phyloP scores from a whole-genome alignment of 164 flowering plant genomes.

The Macadamia integrifolia region DNA sequence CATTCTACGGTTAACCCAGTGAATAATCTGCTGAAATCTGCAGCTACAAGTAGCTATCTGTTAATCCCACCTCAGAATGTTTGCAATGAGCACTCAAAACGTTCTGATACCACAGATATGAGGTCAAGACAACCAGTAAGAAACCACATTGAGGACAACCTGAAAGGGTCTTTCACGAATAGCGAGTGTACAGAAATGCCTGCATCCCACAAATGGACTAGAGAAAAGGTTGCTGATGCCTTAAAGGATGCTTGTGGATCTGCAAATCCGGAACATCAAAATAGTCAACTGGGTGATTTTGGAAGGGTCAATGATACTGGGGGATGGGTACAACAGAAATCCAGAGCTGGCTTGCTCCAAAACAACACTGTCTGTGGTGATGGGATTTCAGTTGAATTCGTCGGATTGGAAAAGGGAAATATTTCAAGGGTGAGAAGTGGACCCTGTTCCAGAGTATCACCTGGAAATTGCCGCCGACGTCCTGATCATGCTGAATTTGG shows the following conservation, averaged over 20 bases:
- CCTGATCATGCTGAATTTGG: slow-evolving; percentile 23
- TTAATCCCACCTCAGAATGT: slow-evolving; percentile 16
- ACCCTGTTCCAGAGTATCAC: slow-evolving; percentile 14
- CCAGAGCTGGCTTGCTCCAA: slow-evolving; percentile 10
- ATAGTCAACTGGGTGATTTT: slow-evolving; percentile 8
- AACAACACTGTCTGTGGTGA: slow-evolving; percentile 10
- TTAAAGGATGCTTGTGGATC: slow-evolving; percentile 21
- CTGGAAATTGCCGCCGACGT: slow-evolving; percentile 18
- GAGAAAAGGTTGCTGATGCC: slow-evolving; percentile 21
- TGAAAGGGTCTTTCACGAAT: slow-evolving; percentile 13
- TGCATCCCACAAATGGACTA: slow-evolving; percentile 14
- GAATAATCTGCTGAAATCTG: slow-evolving; percentile 8
- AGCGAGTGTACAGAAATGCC: slow-evolving; percentile 16
- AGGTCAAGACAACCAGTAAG: slow-evolving; percentile 22
- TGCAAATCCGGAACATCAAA: slow-evolving; percentile 11
- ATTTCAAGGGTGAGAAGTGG: slow-evolving; percentile 15
- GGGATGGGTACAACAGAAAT: slow-evolving; percentile 17
- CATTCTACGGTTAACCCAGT: slow-evolving; percentile 8
- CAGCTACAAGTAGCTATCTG: slow-evolving; percentile 5
- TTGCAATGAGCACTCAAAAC: slow-evolving; percentile 23
- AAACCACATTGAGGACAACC: slow-evolving; percentile 19
- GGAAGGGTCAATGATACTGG: slow-evolving; percentile 17
- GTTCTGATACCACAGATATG: slow-evolving; percentile 12
- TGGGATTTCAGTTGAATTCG: slow-evolving; percentile 12
- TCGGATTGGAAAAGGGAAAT: slow-evolving; percentile 17